Base-by-base conservation (phyloP, 495 filamentous ascomycete genomes). In the Oleoguttula mirabilis region DNA sequence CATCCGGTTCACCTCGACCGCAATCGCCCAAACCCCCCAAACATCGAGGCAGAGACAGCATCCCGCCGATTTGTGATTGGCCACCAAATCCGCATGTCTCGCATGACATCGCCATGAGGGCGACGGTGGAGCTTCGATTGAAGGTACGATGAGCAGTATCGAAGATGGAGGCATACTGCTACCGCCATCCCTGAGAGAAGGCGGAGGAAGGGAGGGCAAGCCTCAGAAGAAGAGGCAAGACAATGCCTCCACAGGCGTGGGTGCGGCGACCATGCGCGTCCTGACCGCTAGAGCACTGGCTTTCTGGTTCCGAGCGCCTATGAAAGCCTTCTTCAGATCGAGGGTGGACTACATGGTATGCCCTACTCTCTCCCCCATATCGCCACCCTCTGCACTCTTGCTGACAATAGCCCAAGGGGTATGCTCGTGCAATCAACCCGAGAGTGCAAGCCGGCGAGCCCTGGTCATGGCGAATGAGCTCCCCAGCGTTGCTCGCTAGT, bases 231-330 rank as follows among this genome's bases (percentile, higher is more conserved):
- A 47, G 36, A 51, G 35, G 32, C 57, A 57, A 21, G 78, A 69
- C 51, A 80, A 84, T 72, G 81, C 83, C 17, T 80, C 83, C 10
- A 87, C 81, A 11, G 76, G 75, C 33, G 55, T 77, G 4, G 80
- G 82, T 21, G 85, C 85, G 11, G 86, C 87, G 8, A 72, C 82
- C 23, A 79, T 82, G 32, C 79, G 87, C 39, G 85, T 86, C 20
- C 55, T 92, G 41, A 82, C 76, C 52, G 76, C 84, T 3, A 82
- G 87, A 52, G 60, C 80, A 35, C 68, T 93, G 31, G 77, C 85
- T 19, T 92, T 93, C 51, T 94, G 90, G 60, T 94, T 93, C 52
- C 67, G 87, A 44, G 82, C 84, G 1, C 87, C 87, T 2, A 77
- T 84, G 21, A 92, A 92, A 59, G 80, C 84, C 3, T 94, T 94